Conservation (phyloP, 768 basidiomycete species). For the Boletus sensibilis region DNA sequence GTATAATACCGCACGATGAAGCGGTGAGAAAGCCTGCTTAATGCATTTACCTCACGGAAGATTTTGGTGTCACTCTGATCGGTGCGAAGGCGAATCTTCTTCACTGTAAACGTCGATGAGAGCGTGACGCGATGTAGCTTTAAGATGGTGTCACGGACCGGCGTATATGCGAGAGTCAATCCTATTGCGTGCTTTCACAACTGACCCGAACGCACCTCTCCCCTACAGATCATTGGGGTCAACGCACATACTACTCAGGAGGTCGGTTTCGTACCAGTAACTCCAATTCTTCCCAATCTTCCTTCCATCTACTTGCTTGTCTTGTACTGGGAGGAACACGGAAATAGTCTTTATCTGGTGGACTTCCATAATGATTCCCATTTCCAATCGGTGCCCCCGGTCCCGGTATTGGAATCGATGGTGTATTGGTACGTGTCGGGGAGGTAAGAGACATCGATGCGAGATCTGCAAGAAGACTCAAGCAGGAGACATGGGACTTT, state of each 20-base stretch:
- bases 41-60: conserved; percentile 85
- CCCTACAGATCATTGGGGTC: conserved; percentile 47
- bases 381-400: conserved; percentile 52
- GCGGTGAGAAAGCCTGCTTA: conserved; percentile 84
- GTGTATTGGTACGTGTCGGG: conserved; percentile 13
- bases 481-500: conserved; percentile 56
- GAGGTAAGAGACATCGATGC: conserved; percentile 40
- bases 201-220: conserved; percentile 89
- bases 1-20: conserved; percentile 92
- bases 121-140: not conserved
- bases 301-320: conserved; percentile 79
- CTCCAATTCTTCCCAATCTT: conserved; percentile 93
- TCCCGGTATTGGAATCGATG: conserved; percentile 22
- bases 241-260: not conserved
- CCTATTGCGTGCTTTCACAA: conserved; percentile 90
- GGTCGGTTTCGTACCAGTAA: conserved; percentile 49
- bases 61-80: conserved; percentile 83
- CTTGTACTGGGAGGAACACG: conserved; percentile 37
- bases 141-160: conserved; percentile 39
- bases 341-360: conserved; percentile 71
- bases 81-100: conserved; percentile 82
- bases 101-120: conserved; percentile 47
- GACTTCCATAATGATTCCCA: conserved; percentile 38
- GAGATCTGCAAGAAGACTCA: conserved; percentile 57
- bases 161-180: conserved; percentile 85